phyloP scores from a whole-genome alignment of 2,329 filamentous ascomycete genomes.

The Torrubiellomyces zombiae region DNA sequence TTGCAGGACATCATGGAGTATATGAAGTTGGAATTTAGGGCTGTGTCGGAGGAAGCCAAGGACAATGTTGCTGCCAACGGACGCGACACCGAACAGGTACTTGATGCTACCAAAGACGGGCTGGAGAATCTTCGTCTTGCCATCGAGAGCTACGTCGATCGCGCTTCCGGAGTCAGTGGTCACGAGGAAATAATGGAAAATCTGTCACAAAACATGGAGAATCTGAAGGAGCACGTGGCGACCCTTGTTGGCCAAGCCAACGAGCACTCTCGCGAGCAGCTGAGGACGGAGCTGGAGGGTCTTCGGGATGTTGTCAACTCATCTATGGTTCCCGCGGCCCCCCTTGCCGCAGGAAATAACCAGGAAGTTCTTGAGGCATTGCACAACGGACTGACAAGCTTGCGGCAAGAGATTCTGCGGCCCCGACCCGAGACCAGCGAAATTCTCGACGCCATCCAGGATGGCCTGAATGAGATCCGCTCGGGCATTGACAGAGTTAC shows the following conservation, averaged over 20 bases:
- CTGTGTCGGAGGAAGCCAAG: slow-evolving; percentile 48
- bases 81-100: slow-evolving; percentile 70
- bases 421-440: slow-evolving; percentile 61
- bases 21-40: slow-evolving; percentile 41
- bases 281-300: slow-evolving; percentile 69
- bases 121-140: slow-evolving; percentile 65
- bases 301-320: slow-evolving; percentile 63
- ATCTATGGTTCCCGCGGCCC: slow-evolving; percentile 43
- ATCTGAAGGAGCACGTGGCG: slow-evolving; percentile 49
- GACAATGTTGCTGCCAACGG: slow-evolving; percentile 66
- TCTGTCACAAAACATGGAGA: slow-evolving; percentile 48
- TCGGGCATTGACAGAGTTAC: slow-evolving; percentile 60
- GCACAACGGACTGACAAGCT: slow-evolving; percentile 53
- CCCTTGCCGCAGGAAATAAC: slow-evolving; percentile 25
- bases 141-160: slow-evolving; percentile 68
- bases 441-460: slow-evolving; percentile 76
- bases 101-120: slow-evolving; percentile 77
- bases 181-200: slow-evolving; percentile 67
- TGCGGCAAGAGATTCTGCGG: slow-evolving; percentile 59
- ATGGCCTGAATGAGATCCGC: slow-evolving; percentile 66
- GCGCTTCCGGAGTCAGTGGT: slow-evolving; percentile 47
- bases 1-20: slow-evolving; percentile 49
- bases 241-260: slow-evolving; percentile 36
- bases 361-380: slow-evolving; percentile 57
- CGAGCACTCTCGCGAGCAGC: slow-evolving; percentile 39